Base-by-base conservation (phyloP, 768 basidiomycete species). In the Mycena pura region DNA sequence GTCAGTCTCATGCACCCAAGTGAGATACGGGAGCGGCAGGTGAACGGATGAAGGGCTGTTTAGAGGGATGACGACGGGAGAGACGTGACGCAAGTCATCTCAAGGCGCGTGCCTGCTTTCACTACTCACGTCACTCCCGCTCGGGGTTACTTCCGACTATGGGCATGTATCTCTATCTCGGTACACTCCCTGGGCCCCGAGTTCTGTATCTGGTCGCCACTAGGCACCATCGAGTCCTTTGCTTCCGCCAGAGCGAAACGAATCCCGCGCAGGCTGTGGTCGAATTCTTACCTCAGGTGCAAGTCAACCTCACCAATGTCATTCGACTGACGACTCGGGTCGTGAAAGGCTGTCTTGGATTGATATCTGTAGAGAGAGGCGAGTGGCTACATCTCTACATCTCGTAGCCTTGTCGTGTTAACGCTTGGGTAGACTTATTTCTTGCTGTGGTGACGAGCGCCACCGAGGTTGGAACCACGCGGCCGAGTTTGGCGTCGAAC, bases 301-400 rank as follows among this genome's bases (percentile, higher is more conserved):
- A 92, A 68, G 83, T 96, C 36, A 87, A 94, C 69, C 79, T 92
- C 39, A 69, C 78, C 24, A 84, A 80, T 59, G 78, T 89, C 29
- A 79, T 91, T 51, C 84, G 83, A 65, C 70, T 95, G 53, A 90
- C 90, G n/a, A 88, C 77, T 57, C 85, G 90, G 52, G 76, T 86
- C 24, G 86, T 91, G 6, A 90, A 93, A 70, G 93, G 93, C 22
- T 96, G 94, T 66, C 76, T 96, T 49, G 95, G 95, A 6, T 77
- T 93, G 53, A 90, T 93, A 44, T 86, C 84, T 13, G 78, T 93
- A 19, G 86, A 88, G 31, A 86, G 86, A 68, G 89, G 91, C 87
- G 61, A 67, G 84, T 72, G 11, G n/a, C n/a, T n/a, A n/a, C n/a
- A n/a, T n/a, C 25, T 36, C 9, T 19, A 24, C 19, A 56, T 27